phyloP scores from a whole-genome alignment of 2,329 filamentous ascomycete species.

The Elsinoe ampelina region DNA sequence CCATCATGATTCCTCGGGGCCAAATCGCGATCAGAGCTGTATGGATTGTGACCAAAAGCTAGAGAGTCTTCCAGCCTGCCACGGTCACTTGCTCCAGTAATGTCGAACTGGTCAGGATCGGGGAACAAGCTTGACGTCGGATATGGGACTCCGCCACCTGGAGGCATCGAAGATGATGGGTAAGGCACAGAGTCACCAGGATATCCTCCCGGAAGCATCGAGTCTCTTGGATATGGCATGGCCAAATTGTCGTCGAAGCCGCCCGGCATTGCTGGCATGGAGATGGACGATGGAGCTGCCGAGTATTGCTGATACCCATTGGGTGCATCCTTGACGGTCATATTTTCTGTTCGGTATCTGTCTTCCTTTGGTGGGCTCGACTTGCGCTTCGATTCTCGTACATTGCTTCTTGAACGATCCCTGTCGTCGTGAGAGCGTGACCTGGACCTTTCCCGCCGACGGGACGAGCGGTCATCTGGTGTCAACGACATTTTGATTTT shows the following conservation, averaged over 20 bases:
- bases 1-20: neutral
- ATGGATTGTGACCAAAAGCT: slow-evolving; percentile 8
- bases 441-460: slow-evolving; percentile 7
- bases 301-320: neutral
- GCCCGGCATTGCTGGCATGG: slow-evolving; percentile 11
- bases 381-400: slow-evolving; percentile 1
- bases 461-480: slow-evolving; percentile 12
- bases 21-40: neutral
- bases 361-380: slow-evolving; percentile 3
- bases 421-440: slow-evolving; percentile 1
- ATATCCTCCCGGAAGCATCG: slow-evolving; percentile 2
- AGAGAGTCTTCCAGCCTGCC: slow-evolving; percentile 8
- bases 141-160: slow-evolving; percentile 3
- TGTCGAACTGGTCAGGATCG: slow-evolving; percentile 9
- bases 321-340: neutral
- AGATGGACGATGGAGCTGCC: neutral
- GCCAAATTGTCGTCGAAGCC: neutral
- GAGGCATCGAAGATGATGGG: neutral
- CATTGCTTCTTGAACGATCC: slow-evolving; percentile 6
- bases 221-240: slow-evolving; percentile 6
- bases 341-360: neutral
- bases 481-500: slow-evolving; percentile 4
- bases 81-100: slow-evolving; percentile 5
- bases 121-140: slow-evolving; percentile 11
- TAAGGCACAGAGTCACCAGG: neutral